Percentiles rank a stretch among this genome's conserved stretches.
Evolutionary conservation across 1,284 basidiomycete genomes (phyloP).

Genomic region (Fomitopsis pinicola): DNA sequence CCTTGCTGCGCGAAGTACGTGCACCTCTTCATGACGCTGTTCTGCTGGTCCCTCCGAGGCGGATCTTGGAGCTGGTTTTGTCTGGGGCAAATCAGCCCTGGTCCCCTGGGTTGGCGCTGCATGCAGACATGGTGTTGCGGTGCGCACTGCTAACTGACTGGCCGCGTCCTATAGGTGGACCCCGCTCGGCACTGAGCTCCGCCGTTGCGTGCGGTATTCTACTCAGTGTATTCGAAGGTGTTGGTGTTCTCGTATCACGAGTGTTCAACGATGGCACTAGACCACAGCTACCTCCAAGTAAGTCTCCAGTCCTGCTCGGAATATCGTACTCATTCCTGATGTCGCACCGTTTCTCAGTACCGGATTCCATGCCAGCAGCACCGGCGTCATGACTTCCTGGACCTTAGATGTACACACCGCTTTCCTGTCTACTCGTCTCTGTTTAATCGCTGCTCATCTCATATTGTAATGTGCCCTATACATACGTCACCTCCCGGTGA

Average conservation of each 20-base stretch:
- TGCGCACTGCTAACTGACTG: background rate
- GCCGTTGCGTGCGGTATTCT: constrained; percentile 96
- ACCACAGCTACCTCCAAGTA: constrained; percentile 58
- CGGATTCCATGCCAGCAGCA: constrained; percentile 30
- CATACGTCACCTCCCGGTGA: background rate
- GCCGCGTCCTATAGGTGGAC: constrained; percentile 63
- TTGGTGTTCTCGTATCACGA: constrained; percentile 82
- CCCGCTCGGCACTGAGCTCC: constrained; percentile 83
- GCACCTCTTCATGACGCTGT: background rate
- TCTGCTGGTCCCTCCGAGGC: background rate
- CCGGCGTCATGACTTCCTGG: constrained; percentile 21
- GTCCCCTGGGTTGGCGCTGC: background rate
- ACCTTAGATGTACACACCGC: constrained; percentile 24
- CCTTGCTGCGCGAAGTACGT: constrained; percentile 89
- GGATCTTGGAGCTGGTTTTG: too few species aligned
- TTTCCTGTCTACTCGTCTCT: constrained; percentile 12
- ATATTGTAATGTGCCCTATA: constrained; percentile 12
- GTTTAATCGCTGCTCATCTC: constrained; percentile 15
- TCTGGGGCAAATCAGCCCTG: background rate
- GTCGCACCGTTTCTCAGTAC: constrained; percentile 19
- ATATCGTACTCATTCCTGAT: background rate
- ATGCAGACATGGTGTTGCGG: background rate
- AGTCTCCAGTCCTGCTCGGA: constrained; percentile 13
- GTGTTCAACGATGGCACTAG: constrained; percentile 81
- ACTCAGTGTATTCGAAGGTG: constrained; percentile 94